Conservation (phyloP, 768 basidiomycete genomes). For the Russula griseocarnosa region DNA sequence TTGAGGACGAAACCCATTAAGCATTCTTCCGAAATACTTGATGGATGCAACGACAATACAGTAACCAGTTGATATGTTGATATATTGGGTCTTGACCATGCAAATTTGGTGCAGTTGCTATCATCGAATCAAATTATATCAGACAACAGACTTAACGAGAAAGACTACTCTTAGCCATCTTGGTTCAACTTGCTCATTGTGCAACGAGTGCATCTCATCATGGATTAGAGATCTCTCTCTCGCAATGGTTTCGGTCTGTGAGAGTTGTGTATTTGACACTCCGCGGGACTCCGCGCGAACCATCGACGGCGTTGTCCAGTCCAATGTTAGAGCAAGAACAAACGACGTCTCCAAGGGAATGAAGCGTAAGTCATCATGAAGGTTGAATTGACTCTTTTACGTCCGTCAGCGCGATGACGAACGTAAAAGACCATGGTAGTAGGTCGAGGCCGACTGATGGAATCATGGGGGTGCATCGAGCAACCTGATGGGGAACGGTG, state of each 20-base stretch:
- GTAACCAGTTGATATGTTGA: slow-evolving; percentile 11
- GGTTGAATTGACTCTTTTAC: slow-evolving; percentile 4
- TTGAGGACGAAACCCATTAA: not conserved
- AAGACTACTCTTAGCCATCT: not conserved
- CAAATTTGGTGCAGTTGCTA: not conserved
- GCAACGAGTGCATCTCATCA: not conserved
- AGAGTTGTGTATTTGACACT: not conserved
- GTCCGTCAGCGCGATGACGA: slow-evolving; percentile 23
- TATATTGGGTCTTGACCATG: slow-evolving; percentile 6
- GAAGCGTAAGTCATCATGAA: not conserved
- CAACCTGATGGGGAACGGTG: slow-evolving; percentile 2
- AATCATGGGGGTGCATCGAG: slow-evolving; percentile 14
- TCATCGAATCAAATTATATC: slow-evolving; percentile 14
- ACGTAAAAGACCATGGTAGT: slow-evolving; percentile 31
- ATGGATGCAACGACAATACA: slow-evolving; percentile 3
- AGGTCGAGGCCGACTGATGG: slow-evolving; percentile 12
- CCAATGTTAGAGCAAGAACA: not conserved
- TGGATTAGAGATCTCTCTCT: not conserved
- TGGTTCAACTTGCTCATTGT: not conserved
- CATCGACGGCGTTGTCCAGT: not conserved
- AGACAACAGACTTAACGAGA: not conserved
- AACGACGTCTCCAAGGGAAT: slow-evolving; percentile 15
- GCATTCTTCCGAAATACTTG: not conserved
- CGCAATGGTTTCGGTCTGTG: not conserved
- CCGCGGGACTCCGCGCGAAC: slow-evolving; percentile 2